Evolutionary conservation across 768 basidiomycete genomes (phyloP).

Genomic region (Leccinum sublutescens): DNA sequence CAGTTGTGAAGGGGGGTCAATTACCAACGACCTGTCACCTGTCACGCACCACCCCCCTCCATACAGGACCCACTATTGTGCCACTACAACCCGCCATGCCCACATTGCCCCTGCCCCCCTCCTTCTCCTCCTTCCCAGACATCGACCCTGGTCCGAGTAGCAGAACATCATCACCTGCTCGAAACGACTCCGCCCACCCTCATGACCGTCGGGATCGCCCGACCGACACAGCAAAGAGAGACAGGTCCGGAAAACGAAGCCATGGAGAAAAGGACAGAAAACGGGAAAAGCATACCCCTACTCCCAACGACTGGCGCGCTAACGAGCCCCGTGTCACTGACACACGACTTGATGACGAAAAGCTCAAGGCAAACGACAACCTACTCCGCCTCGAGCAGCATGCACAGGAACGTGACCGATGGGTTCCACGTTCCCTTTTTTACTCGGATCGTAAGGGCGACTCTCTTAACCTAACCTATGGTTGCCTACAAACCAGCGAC

Average conservation of each 20-base stretch:
- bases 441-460: slow-evolving; percentile 72
- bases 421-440: slow-evolving; percentile 39
- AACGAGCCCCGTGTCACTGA: slow-evolving; percentile 15
- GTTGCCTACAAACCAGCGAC: slow-evolving; percentile 56
- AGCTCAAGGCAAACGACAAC: slow-evolving; percentile 36
- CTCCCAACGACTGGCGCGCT: slow-evolving; percentile 24
- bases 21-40: background rate
- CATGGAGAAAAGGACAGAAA: slow-evolving; percentile 33
- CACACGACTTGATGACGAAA: slow-evolving; percentile 29
- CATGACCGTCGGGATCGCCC: slow-evolving; percentile 13
- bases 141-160: slow-evolving; percentile 44
- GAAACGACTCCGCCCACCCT: slow-evolving; percentile 16
- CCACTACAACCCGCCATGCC: slow-evolving; percentile 34
- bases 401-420: slow-evolving; percentile 20
- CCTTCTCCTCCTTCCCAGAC: slow-evolving; percentile 71
- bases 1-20: background rate
- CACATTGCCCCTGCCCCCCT: slow-evolving; percentile 62
- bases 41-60: background rate
- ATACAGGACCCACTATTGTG: background rate
- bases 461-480: slow-evolving; percentile 60
- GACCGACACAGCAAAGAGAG: slow-evolving; percentile 16
- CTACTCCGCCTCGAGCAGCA: slow-evolving; percentile 23
- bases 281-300: slow-evolving; percentile 31
- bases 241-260: slow-evolving; percentile 21
- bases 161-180: slow-evolving; percentile 15